Evolutionary conservation across 306 rosid genomes (phyloP).

Genomic region (Cucurbita argyrosperma): DNA sequence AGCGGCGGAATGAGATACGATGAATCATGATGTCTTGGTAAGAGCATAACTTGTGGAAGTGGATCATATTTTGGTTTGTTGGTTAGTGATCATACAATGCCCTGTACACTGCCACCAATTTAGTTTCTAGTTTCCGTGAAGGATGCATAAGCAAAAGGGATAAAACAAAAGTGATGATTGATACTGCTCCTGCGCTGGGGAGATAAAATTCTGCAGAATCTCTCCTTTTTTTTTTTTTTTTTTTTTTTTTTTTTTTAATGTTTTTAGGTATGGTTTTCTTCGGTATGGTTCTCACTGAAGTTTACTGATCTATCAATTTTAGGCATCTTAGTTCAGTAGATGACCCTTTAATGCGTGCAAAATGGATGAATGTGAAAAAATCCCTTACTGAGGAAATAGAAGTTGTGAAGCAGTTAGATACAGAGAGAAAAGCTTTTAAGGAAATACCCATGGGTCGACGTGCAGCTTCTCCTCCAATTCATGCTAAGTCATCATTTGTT

Average conservation of each 20-base stretch:
- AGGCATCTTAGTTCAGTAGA: constrained; percentile 65
- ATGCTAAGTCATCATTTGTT: constrained; percentile 56
- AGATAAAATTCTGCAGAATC: background rate
- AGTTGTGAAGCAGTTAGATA: constrained; percentile 71
- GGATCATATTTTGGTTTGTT: background rate
- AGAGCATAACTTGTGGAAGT: background rate
- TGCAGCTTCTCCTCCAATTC: constrained; percentile 68
- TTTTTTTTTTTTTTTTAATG: background rate
- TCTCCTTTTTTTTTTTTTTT: background rate
- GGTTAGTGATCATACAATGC: background rate
- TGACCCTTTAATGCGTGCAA: constrained; percentile 63
- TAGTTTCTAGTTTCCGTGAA: background rate
- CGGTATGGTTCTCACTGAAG: background rate
- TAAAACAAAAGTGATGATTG: background rate
- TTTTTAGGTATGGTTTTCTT: background rate
- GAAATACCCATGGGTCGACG: constrained; percentile 57
- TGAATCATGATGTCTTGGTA: background rate
- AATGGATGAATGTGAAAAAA: constrained; percentile 93
- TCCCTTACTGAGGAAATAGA: constrained; percentile 73
- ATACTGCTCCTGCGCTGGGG: background rate
- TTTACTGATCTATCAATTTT: constrained; percentile 3
- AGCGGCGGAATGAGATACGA: background rate
- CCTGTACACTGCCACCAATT: background rate
- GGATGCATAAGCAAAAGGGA: background rate
- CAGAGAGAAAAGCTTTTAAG: constrained; percentile 69